Conservation (phyloP, 108 stramenopile species). For the Cyclotella atomus region DNA sequence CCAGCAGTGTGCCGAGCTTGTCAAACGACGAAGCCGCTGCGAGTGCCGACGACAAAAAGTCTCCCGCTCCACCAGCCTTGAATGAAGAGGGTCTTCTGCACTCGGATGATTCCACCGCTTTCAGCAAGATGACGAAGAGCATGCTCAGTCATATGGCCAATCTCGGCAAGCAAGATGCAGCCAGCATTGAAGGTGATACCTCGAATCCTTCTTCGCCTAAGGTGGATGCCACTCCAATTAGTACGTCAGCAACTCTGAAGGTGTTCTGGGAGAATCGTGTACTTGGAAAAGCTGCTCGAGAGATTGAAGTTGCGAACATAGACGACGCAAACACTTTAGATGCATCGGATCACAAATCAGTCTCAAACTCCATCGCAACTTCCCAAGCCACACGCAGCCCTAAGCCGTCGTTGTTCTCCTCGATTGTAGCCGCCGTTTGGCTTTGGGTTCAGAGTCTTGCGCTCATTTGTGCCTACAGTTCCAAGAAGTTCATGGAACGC, state of each 20-base stretch:
- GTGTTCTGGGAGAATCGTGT: constrained; percentile 38
- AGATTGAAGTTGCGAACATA: background rate
- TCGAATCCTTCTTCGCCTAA: constrained; percentile 21
- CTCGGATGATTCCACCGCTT: constrained; percentile 7
- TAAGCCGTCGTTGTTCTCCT: background rate
- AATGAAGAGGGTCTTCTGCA: background rate
- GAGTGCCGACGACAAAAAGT: background rate
- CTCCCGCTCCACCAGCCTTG: background rate
- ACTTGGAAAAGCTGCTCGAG: constrained; percentile 12
- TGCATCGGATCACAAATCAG: background rate
- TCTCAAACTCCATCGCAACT: background rate
- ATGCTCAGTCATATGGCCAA: constrained; percentile 14
- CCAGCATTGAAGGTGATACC: background rate
- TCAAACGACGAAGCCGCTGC: background rate
- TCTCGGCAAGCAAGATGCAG: constrained; percentile 6
- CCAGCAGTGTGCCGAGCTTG: constrained; percentile 5
- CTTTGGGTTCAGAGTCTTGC: background rate
- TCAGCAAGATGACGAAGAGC: constrained; percentile 18
- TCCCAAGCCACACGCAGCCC: background rate
- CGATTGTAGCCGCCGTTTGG: background rate
- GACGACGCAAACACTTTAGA: background rate
- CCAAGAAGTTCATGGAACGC: background rate
- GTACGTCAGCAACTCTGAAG: constrained; percentile 24
- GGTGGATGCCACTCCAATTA: constrained; percentile 29
- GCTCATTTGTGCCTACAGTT: background rate